Evolutionary conservation across 1,139 yeast genomes (phyloP), one percentile per base, ranked within the genome.

Genomic region (Candida sp.): DNA sequence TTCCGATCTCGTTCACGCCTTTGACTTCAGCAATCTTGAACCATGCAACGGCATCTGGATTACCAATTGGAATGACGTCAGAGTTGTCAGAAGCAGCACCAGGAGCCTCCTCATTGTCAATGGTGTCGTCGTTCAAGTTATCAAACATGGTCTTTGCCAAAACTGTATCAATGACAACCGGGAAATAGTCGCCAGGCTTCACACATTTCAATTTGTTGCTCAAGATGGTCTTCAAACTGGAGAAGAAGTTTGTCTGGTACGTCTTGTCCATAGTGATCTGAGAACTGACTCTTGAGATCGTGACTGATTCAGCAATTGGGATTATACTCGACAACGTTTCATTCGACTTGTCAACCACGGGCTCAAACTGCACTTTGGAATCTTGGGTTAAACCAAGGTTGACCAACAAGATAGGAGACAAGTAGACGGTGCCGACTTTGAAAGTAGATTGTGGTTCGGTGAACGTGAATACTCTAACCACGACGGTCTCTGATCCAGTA

Each of bases 21-120:
- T 70, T 65, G 25, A 75, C 72, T 7, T 81, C 75, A 3, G 69
- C 68, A 27, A 85, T 79, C 58, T 83, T 83, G 67, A 92, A 93
- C 98, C 98, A 94, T 0, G 94, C 96, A 11, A 93, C 82, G 0
- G 84, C 78, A 63, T 92, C 92, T 0, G 90, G 86, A 40, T 76
- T 80, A 0, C 91, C 90, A 2, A 73, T 69, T 0, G 91, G 92
- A 2, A 78, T 70, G 1, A 80, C 69, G 8, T 71, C 69, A 4
- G 77, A 72, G 37, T 66, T 63, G 6, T 62, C 64, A 2, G 31
- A 38, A n/a, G 38, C 12, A 9, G 41, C 12, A 22, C 42, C 42
- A 7, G 44, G 56, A 3, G 46, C 48, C 7, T 47, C 63, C 5
- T 65, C 71, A 1, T 70, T 73, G 3, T 66, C 65, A 8, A 59